A percentile compares a stretch with the other conserved stretches of the same genome.
These are phyloP conservation scores for Chaetothyriales sp. DNA, from an alignment of 2,329 filamentous ascomycete genomes.

Conservation along the genomic window DNA sequence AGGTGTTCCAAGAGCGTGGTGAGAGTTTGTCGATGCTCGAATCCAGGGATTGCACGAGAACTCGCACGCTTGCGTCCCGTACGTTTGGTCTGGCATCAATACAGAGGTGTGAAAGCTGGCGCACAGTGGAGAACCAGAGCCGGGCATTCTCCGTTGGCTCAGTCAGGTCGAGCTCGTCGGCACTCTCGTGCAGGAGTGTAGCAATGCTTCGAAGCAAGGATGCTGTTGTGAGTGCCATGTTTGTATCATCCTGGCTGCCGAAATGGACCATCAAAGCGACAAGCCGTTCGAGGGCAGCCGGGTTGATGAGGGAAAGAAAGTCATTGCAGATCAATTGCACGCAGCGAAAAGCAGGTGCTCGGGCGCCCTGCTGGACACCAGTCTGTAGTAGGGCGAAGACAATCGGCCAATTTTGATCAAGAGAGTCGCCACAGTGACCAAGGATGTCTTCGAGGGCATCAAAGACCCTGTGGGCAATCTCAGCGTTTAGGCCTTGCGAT, in stretches of 20 bases:
- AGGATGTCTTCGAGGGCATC: conserved; percentile 69
- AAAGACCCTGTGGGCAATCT: conserved; percentile 57
- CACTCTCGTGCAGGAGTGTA: conserved; percentile 21
- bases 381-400: conserved; percentile 66
- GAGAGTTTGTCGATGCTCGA: conserved; percentile 59
- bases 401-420: conserved; percentile 55
- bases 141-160: conserved; percentile 1
- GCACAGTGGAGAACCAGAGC: conserved; percentile 12
- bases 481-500: neutral
- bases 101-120: conserved; percentile 22
- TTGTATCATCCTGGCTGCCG: conserved; percentile 77
- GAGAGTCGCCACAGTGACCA: conserved; percentile 68
- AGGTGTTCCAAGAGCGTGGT: conserved; percentile 27
- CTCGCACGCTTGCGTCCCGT: conserved; percentile 61
- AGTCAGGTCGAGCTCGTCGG: neutral
- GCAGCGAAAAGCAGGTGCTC: conserved; percentile 59
- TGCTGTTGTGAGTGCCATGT: conserved; percentile 85
- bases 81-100: conserved; percentile 27
- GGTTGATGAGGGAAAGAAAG: conserved; percentile 61
- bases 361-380: neutral
- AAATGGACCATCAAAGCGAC: conserved; percentile 83
- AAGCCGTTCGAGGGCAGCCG: conserved; percentile 57
- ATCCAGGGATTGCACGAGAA: conserved; percentile 77
- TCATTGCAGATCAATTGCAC: conserved; percentile 89
- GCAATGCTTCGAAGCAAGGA: conserved; percentile 95